phyloP scores from a whole-genome alignment of 768 basidiomycete species.

The Suillus decipiens region DNA sequence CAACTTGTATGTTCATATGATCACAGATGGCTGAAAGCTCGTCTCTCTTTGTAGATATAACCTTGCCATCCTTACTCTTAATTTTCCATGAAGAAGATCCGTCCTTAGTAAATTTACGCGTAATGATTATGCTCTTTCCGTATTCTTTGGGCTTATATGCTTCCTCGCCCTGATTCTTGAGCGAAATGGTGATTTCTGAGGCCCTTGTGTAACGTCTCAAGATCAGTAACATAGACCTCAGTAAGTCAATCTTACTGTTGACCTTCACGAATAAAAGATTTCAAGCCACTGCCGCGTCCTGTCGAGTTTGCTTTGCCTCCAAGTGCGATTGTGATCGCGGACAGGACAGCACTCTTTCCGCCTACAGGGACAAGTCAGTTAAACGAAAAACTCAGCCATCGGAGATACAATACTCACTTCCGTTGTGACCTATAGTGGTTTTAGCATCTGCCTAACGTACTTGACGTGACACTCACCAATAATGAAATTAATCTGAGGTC shows the following conservation, averaged over 20 bases:
- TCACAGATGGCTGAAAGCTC: constrained; percentile 89
- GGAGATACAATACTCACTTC: constrained; percentile 60
- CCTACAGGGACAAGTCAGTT: constrained; percentile 47
- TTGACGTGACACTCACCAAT: constrained; percentile 57
- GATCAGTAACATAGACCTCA: constrained; percentile 5
- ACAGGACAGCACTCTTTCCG: constrained; percentile 93
- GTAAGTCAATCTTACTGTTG: constrained; percentile 55
- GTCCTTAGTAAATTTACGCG: constrained; percentile 76
- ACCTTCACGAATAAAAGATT: constrained; percentile 84
- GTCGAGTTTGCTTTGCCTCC: constrained; percentile 93
- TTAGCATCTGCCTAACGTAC: constrained; percentile 8
- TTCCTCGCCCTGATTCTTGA: constrained; percentile 92
- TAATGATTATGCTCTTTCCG: constrained; percentile 82
- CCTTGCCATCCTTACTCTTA: constrained; percentile 61
- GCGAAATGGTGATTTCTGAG: constrained; percentile 73
- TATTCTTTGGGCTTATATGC: constrained; percentile 86
- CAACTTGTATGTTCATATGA: constrained; percentile 96
- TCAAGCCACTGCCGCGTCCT: constrained; percentile 83
- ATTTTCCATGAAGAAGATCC: constrained; percentile 84
- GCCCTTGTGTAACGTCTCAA: constrained; percentile 40
- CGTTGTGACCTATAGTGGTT: constrained; percentile 71
- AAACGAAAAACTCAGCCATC: not conserved
- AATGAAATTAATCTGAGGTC: constrained; percentile 95
- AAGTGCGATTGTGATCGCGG: constrained; percentile 89
- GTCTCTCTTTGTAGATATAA: constrained; percentile 76